Base-by-base conservation (phyloP, 495 filamentous ascomycete species). In the Podospora pseudopauciseta region DNA sequence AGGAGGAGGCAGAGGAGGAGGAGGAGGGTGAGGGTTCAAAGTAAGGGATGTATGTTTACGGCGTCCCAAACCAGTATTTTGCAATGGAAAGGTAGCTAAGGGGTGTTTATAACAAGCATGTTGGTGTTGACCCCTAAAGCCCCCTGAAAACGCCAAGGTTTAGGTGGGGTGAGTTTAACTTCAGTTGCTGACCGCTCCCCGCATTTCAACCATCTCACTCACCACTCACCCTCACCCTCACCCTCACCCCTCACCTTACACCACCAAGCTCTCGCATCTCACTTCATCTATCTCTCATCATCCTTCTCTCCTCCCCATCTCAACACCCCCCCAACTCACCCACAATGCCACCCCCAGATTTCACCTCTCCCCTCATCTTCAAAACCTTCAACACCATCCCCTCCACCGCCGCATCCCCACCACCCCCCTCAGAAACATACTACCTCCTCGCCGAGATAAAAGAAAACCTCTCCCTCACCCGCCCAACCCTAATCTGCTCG, bases 391-490 rank as follows among this genome's bases (percentile, higher is more conserved):
- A 19, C 63, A 15, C 67, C 57, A 56, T 72, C 60, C 74, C 65
- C 65, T 23, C 67, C 20, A 55, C 67, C 63, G 39, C 28, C 64
- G 60, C 23, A 77, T 73, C 67, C 64, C 70, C 61, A 66, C 71
- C 64, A 49, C 70, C 9, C 70, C 71, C 7, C 18, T 68, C 64
- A 20, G n/a, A 68, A 30, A 60, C 66, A 5, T 77, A 74, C 70
- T 82, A 72, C 70, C 77, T 83, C 30, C 67, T 84, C 1, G 80
- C 76, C n/a, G 74, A 81, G 34, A 72, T 84, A 55, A 78, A 77
- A 19, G 74, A 81, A 58, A 75, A 82, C 76, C 82, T 84, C 77
- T 82, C 81, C n/a, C 79, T 84, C 65, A 83, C 76, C 3, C 79
- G 82, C 63, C 80, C 81, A 1, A 83, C 81, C 6, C 69, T 83